Conservation (phyloP, 805 yeast species). For the Candida silvatica region DNA sequence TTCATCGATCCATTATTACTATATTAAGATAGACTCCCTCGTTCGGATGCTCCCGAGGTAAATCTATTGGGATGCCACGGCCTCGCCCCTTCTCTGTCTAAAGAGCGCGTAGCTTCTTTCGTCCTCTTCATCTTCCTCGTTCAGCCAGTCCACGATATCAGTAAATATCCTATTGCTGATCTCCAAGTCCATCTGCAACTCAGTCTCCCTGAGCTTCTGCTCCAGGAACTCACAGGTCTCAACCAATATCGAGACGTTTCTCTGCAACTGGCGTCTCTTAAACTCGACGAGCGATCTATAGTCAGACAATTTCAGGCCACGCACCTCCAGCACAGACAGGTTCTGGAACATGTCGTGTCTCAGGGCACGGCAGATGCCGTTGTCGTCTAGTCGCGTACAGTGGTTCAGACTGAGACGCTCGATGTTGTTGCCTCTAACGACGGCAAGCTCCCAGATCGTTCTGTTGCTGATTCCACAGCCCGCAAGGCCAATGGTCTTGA, state of each 20-base stretch:
- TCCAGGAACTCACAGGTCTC: conserved; percentile 75
- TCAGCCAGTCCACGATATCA: conserved; percentile 61
- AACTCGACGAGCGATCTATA: conserved; percentile 61
- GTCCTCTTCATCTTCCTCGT: conserved; percentile 37
- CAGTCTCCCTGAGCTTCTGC: conserved; percentile 49
- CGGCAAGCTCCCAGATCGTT: conserved; percentile 73
- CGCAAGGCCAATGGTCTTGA: conserved; percentile 76
- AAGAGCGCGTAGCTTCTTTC: conserved; percentile 11
- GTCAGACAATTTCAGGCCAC: conserved; percentile 53
- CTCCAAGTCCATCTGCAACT: conserved; percentile 45
- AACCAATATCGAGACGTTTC: conserved; percentile 43
- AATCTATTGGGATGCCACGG: not conserved
- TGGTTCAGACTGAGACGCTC: conserved; percentile 69
- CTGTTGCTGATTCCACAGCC: conserved; percentile 79
- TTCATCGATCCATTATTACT: not conserved
- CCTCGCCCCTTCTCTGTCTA: not conserved
- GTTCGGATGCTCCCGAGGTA: not conserved
- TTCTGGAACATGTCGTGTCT: conserved; percentile 41
- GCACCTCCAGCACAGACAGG: conserved; percentile 68
- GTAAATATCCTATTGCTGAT: conserved; percentile 48
- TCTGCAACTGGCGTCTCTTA: conserved; percentile 39
- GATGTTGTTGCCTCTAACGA: conserved; percentile 33
- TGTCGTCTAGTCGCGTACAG: conserved; percentile 36
- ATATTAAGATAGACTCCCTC: not conserved
- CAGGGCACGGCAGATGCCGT: conserved; percentile 25